Conservation (phyloP, 1,284 basidiomycete species). For the Fistulinella cinereoalba region DNA sequence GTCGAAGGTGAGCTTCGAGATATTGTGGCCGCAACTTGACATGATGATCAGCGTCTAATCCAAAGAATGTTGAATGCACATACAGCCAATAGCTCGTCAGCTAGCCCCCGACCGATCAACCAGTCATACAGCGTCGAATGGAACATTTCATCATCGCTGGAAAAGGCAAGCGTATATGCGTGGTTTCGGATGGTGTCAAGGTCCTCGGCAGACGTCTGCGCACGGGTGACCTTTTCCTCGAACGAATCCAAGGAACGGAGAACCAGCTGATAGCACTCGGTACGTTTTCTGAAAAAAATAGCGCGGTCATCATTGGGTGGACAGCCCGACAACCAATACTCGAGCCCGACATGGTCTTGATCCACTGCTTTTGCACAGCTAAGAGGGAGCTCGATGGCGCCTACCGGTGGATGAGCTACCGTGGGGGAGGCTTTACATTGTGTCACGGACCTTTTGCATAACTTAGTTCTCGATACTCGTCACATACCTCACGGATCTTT, state of each 20-base stretch:
- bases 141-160: conserved; percentile 88
- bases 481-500: conserved; percentile 80
- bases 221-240: conserved; percentile 55
- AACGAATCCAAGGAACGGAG: conserved; percentile 80
- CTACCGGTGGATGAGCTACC: conserved; percentile 36
- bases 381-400: conserved; percentile 85
- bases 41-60: conserved; percentile 8
- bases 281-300: conserved; percentile 58
- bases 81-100: conserved; percentile 90
- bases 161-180: conserved; percentile 81
- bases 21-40: conserved; percentile 77
- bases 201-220: conserved; percentile 42
- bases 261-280: conserved; percentile 80
- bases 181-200: conserved; percentile 66
- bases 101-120: conserved; percentile 76
- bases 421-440: neutral
- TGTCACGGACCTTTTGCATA: conserved; percentile 68
- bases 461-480: conserved; percentile 81
- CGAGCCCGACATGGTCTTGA: conserved; percentile 70
- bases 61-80: conserved; percentile 21
- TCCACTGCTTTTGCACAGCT: conserved; percentile 83
- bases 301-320: conserved; percentile 61
- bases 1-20: conserved; percentile 83
- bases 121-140: conserved; percentile 95
- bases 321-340: conserved; percentile 72